Base-by-base conservation (phyloP, 1,139 yeast species). In the Geotrichum restrictum region DNA sequence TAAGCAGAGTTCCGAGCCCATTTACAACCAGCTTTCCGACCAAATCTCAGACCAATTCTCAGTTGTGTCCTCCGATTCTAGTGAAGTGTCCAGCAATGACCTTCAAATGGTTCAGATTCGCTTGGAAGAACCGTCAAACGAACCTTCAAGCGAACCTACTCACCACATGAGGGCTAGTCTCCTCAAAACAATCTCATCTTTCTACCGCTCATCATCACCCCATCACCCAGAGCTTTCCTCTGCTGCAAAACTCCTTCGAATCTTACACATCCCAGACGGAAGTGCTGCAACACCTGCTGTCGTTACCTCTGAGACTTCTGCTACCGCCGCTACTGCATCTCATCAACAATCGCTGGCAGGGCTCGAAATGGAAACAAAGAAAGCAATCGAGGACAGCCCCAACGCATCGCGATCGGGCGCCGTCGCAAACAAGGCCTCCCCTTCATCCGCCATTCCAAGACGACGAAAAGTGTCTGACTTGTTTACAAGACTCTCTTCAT, bases 401-500 rank as follows among this genome's bases (percentile, higher is more conserved):
- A 13, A 33, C 18, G 39, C 21, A 6, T 16, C 29, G 8, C 7
- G 7, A 5, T 8, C 29, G 29, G 8, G 29, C 29, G 8, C 29
- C 8, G 8, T 5, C 29, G 29, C 29, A 5, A 24, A 5, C 29
- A 24, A 24, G 8, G 8, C 29, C 7, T n/a, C n/a, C n/a, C 7
- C 29, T 24, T 24, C 29, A 24, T 24, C 8, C 18, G 19, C 37
- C 14, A 34, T 11, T 4, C 42, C 52, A 2, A 44, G 39, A 36
- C 46, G 45, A 18, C 43, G 39, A 33, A 54, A 61, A 44, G 61
- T 64, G 31, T 59, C 66, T 7, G 66, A 63, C 45, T 48, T 64
- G 34, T 59, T 64, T 16, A 58, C 65, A 10, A 55, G 68, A 13
- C 53, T 64, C 40, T 60, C 65, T 4, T 57, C 63, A 4, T 22